Base-by-base conservation (phyloP, 805 yeast species). In the Cyberlindnera amylophila region DNA sequence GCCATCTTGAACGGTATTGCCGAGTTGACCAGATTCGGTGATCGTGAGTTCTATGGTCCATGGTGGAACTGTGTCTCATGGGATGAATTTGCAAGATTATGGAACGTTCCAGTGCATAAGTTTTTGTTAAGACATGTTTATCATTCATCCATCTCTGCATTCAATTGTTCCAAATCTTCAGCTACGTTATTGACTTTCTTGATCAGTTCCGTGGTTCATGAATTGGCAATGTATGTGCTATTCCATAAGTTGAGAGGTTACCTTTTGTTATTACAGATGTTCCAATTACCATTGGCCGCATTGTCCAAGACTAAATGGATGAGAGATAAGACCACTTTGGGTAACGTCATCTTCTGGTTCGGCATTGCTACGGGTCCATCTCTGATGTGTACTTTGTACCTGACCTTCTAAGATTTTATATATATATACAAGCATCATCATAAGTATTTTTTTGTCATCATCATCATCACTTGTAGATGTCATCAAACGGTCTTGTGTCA, bases 51-150 rank as follows among this genome's bases (percentile, higher is more conserved):
- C 63, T 93, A 95, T 59, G 91, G 95, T 3, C 86, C 88, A 34
- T 95, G 99, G 99, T 93, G 99, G 99, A 87, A 90, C 54, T 86
- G 95, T 47, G 79, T 83, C 15, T 84, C 87, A 32, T 93, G 97
- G 96, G 86, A 86, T 44, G 90, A 90, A 59, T 93, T 86, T 62
- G 83, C 96, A 10, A 72, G 97, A 50, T 80, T 85, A 48, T 95
- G 99, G 99, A 93, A 93, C 61, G 75, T 77, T 9, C 96, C 98
- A 0, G 98, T 93, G 17, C 96, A 93, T 61, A 76, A 79, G 56
- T 93, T 93, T 53, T 67, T 93, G 45, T 68, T 90, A 34, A 75
- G 98, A 51, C 99, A 95, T 59, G 98, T 93, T 3, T 95, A 93
- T 62, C 96, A 90, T 59, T 81, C 95, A 19, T 79, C 93, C 9